phyloP scores from a whole-genome alignment of 2,329 filamentous ascomycete species.

The Cytospora schulzeri region DNA sequence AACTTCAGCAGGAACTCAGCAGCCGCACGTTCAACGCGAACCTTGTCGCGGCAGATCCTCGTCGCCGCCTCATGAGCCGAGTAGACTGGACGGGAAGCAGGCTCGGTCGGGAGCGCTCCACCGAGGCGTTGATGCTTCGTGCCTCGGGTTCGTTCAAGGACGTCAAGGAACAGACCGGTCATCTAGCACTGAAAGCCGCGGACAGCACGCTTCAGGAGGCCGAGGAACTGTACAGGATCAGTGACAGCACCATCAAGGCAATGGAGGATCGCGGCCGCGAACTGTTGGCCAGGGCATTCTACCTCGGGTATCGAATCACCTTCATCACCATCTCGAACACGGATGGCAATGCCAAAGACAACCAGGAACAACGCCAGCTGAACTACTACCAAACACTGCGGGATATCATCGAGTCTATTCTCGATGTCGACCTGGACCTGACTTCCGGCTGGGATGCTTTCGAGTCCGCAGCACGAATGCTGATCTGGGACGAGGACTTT shows the following conservation, averaged over 20 bases:
- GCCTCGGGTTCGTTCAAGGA: constrained; percentile 20
- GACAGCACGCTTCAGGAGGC: neutral
- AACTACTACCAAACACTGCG: constrained; percentile 18
- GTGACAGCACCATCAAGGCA: constrained; percentile 3
- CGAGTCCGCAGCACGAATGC: constrained; percentile 21
- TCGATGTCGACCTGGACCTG: neutral
- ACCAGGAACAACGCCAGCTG: constrained; percentile 19
- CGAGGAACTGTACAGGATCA: constrained; percentile 1
- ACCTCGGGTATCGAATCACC: constrained; percentile 16
- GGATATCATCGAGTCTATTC: neutral
- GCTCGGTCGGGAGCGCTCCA: constrained; percentile 19
- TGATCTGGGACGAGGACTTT: constrained; percentile 17
- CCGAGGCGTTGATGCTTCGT: constrained; percentile 24
- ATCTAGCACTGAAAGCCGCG: neutral
- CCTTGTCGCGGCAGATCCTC: constrained; percentile 20
- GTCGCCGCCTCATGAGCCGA: constrained; percentile 24
- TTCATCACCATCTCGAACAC: constrained; percentile 12
- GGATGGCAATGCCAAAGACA: neutral
- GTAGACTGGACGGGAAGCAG: constrained; percentile 21
- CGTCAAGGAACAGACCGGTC: constrained; percentile 12
- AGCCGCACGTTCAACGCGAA: constrained; percentile 25
- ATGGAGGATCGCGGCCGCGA: constrained; percentile 22
- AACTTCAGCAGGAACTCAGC: constrained; percentile 24
- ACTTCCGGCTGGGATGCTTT: constrained; percentile 26
- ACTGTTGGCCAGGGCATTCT: constrained; percentile 19